phyloP scores from a whole-genome alignment of 495 filamentous ascomycete species.

The Daldinia caldariorum region DNA sequence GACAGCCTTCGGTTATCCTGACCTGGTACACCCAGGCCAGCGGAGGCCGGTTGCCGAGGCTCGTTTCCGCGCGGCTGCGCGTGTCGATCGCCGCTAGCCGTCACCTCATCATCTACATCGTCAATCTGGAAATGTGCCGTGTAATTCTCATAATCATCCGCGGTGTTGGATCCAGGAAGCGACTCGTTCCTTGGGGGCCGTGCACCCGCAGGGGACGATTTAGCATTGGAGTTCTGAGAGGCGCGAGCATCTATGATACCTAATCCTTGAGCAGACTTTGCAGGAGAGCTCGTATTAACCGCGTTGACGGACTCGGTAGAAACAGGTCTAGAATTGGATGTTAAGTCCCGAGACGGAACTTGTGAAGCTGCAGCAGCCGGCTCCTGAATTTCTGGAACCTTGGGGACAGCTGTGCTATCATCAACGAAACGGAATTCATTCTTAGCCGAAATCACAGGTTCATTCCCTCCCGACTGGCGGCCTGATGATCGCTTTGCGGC shows the following conservation, averaged over 20 bases:
- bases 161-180: constrained; percentile 26
- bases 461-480: constrained; percentile 21
- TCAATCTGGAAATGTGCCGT: constrained; percentile 43
- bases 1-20: constrained; percentile 79
- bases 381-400: constrained; percentile 50
- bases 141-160: constrained; percentile 41
- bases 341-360: constrained; percentile 30
- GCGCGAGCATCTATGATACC: constrained; percentile 32
- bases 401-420: constrained; percentile 48
- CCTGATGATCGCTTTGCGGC: constrained; percentile 35
- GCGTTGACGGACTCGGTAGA: constrained; percentile 34
- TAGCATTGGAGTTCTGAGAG: constrained; percentile 27
- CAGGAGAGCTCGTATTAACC: constrained; percentile 14
- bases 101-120: constrained; percentile 18
- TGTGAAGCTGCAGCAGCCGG: constrained; percentile 50
- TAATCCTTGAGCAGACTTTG: constrained; percentile 25
- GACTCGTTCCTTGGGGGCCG: constrained; percentile 43
- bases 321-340: constrained; percentile 27
- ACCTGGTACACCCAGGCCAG: constrained; percentile 63
- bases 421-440: constrained; percentile 46
- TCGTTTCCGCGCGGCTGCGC: constrained; percentile 47
- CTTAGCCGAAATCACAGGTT: constrained; percentile 29
- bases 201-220: constrained; percentile 8
- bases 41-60: constrained; percentile 43
- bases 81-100: constrained; percentile 34